Conservation (phyloP, 768 basidiomycete species). For the Suillus hirtellus region DNA sequence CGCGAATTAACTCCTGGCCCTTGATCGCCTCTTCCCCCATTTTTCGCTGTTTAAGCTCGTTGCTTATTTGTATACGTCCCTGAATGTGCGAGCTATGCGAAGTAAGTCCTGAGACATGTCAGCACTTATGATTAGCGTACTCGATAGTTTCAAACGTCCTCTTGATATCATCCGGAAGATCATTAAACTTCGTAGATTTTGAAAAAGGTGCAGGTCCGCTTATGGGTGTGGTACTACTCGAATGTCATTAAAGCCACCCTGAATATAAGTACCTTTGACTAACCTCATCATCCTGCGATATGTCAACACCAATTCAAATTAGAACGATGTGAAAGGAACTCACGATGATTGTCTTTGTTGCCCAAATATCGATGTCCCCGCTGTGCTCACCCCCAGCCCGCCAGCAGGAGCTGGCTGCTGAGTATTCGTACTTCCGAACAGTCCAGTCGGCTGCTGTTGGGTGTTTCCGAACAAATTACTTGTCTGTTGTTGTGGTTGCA, state of each 20-base stretch:
- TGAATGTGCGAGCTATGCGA: conserved; percentile 63
- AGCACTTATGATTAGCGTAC: conserved; percentile 40
- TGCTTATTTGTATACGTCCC: conserved; percentile 77
- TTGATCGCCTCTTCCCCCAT: conserved; percentile 74
- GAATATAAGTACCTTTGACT: not conserved
- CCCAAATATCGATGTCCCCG: conserved; percentile 24
- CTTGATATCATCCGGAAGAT: conserved; percentile 70
- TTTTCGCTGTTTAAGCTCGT: conserved; percentile 74
- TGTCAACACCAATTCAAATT: conserved; percentile 2
- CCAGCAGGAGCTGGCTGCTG: conserved; percentile 8
- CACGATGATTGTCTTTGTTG: conserved; percentile 35
- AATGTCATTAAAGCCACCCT: not conserved
- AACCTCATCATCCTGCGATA: conserved; percentile 29
- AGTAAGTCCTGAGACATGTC: conserved; percentile 14
- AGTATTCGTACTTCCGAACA: conserved; percentile 29
- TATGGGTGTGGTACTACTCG: conserved; percentile 29
- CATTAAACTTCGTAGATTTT: conserved; percentile 76
- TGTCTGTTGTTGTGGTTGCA: conserved; percentile 18
- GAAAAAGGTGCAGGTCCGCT: conserved; percentile 35
- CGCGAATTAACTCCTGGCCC: conserved; percentile 67
- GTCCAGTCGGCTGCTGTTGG: conserved; percentile 18
- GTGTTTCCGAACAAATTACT: conserved; percentile 22
- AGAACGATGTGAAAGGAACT: conserved; percentile 14
- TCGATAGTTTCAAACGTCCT: conserved; percentile 68
- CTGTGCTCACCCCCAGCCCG: conserved; percentile 8